Percentiles rank a stretch among this genome's conserved stretches.
Conservation (phyloP, 75 land plant genomes). For the Cunninghamia lanceolata region DNA sequence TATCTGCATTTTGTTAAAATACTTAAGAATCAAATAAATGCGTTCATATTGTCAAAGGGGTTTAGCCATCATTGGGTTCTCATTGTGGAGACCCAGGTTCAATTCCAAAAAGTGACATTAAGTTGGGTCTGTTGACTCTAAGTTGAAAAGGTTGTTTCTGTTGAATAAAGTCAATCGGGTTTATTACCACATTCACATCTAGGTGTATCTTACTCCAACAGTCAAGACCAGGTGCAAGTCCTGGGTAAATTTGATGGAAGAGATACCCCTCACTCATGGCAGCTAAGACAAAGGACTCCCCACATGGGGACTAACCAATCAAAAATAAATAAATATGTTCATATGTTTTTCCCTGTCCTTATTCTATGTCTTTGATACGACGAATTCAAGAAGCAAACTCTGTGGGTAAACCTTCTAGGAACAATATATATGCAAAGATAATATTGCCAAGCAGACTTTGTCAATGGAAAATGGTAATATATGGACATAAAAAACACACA, state of each 20-base stretch:
- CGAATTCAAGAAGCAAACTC: neutral
- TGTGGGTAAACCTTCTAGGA: neutral
- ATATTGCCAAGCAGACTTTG: neutral
- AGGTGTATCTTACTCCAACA: no score
- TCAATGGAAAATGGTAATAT: neutral
- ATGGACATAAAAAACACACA: neutral
- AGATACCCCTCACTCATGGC: no score
- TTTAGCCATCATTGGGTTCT: no score
- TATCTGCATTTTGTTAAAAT: neutral
- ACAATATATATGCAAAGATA: neutral
- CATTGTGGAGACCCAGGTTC: neutral
- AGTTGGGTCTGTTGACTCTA: no score
- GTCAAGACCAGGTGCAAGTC: no score
- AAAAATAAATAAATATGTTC: neutral
- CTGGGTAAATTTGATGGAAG: no score
- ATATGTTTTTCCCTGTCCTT: neutral
- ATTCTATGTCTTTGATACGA: neutral
- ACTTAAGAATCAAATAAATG: neutral
- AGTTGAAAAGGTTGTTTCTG: no score
- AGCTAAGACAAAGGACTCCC: no score
- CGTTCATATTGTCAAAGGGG: neutral
- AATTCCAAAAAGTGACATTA: no score
- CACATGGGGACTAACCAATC: no score
- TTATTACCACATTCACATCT: no score
- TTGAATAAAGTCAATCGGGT: no score